Percentiles rank a stretch among this genome's conserved stretches.
Evolutionary conservation across 495 filamentous ascomycete species (phyloP).

Genomic region (Aspergillus haitiensis): DNA sequence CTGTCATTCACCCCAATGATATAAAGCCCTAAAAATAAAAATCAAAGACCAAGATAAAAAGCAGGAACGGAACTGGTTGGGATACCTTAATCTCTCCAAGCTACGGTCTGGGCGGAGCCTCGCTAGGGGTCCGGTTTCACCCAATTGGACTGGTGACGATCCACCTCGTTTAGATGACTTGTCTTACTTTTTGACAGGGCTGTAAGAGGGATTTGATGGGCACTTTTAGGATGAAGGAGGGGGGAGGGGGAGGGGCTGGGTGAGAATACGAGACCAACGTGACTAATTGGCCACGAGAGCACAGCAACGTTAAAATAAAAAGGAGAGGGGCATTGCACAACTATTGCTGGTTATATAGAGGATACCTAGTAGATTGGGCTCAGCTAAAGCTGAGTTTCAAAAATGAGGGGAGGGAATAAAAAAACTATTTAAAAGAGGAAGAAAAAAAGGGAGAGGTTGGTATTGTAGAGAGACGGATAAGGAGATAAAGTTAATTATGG

Average conservation of each 20-base stretch:
- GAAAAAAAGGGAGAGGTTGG: no score
- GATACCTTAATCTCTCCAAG: constrained; percentile 31
- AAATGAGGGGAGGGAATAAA: no score
- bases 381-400: no score
- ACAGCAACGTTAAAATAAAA: neutral
- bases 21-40: neutral
- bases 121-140: constrained; percentile 17
- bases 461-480: no score
- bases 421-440: no score
- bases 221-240: neutral
- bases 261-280: constrained; percentile 1
- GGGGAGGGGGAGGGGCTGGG: neutral
- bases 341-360: no score
- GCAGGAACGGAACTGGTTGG: constrained; percentile 20
- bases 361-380: no score
- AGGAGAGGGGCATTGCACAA: no score
- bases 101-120: constrained; percentile 31
- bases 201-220: neutral
- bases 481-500: neutral
- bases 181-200: constrained; percentile 7
- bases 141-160: constrained; percentile 22
- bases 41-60: constrained; percentile 4
- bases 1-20: neutral
- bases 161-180: constrained; percentile 25
- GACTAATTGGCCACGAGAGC: neutral